phyloP scores from a whole-genome alignment of 805 yeast genomes.

The Sugiyamaella qingdaonensis region DNA sequence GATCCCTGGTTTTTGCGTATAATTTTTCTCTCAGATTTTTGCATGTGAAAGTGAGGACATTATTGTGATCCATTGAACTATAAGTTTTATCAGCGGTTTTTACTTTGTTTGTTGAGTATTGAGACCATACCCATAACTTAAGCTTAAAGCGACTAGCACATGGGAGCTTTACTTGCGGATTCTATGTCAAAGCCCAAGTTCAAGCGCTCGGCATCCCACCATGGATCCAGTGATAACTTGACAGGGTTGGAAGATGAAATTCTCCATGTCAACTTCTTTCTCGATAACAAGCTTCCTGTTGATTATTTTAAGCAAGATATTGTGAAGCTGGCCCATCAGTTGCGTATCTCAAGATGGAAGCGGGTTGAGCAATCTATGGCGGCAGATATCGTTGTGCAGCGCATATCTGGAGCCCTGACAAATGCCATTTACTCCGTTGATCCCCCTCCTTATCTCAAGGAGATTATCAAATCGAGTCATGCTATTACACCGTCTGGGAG shows the following conservation, averaged over 20 bases:
- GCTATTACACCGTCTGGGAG: constrained; percentile 17
- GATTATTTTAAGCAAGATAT: constrained; percentile 84
- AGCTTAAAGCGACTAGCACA: not conserved
- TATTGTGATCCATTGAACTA: not conserved
- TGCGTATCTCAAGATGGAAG: constrained; percentile 79
- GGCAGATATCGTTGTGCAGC: constrained; percentile 46
- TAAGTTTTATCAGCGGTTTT: not conserved
- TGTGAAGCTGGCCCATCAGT: constrained; percentile 54
- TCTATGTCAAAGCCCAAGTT: constrained; percentile 3
- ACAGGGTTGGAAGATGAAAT: constrained; percentile 13
- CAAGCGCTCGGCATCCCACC: constrained; percentile 3
- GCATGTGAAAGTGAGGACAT: no score
- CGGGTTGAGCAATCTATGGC: constrained; percentile 40
- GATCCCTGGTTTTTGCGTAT: no score
- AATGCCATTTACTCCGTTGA: constrained; percentile 80
- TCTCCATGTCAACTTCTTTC: constrained; percentile 44
- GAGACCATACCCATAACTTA: not conserved
- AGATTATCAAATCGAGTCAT: constrained; percentile 29
- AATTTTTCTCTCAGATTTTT: no score
- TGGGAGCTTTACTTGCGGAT: not conserved
- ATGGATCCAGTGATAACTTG: constrained; percentile 3
- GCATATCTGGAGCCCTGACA: constrained; percentile 91
- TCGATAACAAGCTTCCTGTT: constrained; percentile 76
- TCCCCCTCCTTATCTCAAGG: constrained; percentile 42
- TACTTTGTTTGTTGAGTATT: not conserved